Evolutionary conservation across 768 basidiomycete genomes (phyloP), one percentile per base, ranked within the genome.

Genomic region (Mycena galopus): DNA sequence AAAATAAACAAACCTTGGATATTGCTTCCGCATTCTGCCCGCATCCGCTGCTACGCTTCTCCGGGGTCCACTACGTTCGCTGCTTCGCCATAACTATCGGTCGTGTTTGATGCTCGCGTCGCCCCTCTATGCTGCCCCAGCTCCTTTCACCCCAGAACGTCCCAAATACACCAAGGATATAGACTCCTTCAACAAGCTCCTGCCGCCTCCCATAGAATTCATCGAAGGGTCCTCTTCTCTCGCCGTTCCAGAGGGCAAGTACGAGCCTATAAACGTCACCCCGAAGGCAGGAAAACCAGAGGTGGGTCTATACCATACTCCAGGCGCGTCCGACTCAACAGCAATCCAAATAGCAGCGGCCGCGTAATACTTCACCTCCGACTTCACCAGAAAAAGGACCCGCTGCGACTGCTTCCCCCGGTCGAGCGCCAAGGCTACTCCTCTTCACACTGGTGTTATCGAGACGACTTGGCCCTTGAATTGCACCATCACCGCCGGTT

Each of bases 161-260:
- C 78, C 85, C 53, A 77, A 90, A 74, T 90, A 89, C 79, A 87
- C 91, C 42, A 90, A 89, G 78, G 93, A 94, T 79, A 79, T 92
- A 71, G 93, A 93, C 71, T 84, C 91, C 4, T 94, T 94, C 85
- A 94, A 93, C 75, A 92, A 85, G 74, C 86, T 94, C n/a, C 88
- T 94, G 42, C 92, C 92, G 5, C 92, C 93, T n/a, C 89, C 92
- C 21, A 87, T 95, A 71, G 94, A 95, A 80, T 95, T 95, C 64
- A 84, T 95, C 61, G 94, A 95, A 79, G 94, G 94, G 25, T 95
- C 94, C 4, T 95, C 94, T 17, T 90, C 93, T 17, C 82, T 94
- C 37, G 91, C 91, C 55, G 87, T 93, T 7, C 88, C 89, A 29
- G 92, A 93, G 76, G 90, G 91, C 51, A 94, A 92, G 80, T 96